Percentiles rank a stretch among this genome's conserved stretches.
phyloP scores from a whole-genome alignment of 352 stramenopile species.

The Phytophthora syringae region DNA sequence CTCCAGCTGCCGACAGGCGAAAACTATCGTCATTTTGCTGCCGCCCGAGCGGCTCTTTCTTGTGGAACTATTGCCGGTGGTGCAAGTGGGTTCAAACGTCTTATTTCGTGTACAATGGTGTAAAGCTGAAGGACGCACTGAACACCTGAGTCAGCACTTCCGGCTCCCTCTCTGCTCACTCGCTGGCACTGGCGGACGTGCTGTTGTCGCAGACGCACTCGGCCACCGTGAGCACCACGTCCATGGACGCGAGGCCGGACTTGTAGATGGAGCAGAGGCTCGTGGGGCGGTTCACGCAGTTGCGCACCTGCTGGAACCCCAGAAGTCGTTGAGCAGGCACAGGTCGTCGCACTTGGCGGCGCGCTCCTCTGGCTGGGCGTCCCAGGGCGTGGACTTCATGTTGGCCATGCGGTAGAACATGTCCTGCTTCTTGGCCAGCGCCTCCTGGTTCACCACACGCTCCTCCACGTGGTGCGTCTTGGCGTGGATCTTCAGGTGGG shows the following conservation, averaged over 20 bases:
- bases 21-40: too few species aligned
- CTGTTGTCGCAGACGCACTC: conserved; percentile 61
- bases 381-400: conserved; percentile 78
- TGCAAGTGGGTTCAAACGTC: neutral
- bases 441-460: conserved; percentile 27
- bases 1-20: too few species aligned
- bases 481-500: conserved; percentile 24
- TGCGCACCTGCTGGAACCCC: conserved; percentile 62
- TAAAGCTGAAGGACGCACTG: conserved; percentile 21
- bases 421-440: conserved; percentile 42
- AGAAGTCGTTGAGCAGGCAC: conserved; percentile 65
- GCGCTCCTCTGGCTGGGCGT: conserved; percentile 50
- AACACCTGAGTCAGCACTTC: neutral
- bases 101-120: conserved; percentile 32
- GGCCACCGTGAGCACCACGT: conserved; percentile 60
- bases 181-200: conserved; percentile 19
- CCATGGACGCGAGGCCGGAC: conserved; percentile 45
- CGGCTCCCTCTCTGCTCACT: neutral
- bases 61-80: too few species aligned
- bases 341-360: conserved; percentile 67
- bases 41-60: too few species aligned
- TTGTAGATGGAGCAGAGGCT: conserved; percentile 71
- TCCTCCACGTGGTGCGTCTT: conserved; percentile 32
- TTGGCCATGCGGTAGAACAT: conserved; percentile 48
- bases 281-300: conserved; percentile 61